Base-by-base conservation (phyloP, 768 basidiomycete species). In the Gloeostereum incarnatum region DNA sequence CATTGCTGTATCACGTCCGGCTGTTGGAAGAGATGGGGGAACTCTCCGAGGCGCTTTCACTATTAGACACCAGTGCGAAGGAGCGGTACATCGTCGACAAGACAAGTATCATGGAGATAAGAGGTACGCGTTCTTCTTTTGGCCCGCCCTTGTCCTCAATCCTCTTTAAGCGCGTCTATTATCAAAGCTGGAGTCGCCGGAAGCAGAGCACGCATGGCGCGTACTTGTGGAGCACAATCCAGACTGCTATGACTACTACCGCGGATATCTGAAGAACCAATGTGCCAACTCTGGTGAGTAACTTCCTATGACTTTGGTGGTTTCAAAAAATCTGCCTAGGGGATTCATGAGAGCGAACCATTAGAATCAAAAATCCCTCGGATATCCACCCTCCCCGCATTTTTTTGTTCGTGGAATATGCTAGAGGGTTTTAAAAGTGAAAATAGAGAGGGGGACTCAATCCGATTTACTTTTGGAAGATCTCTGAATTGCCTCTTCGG, bases 161-260 rank as follows among this genome's bases (percentile, higher is more conserved):
- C 18, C 26, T 33, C 31, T 41, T 44, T 24, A 47, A 91, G 93
- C 93, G 2, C 82, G 84, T 25, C 55, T 96, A 2, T 66, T 90
- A n/a, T 69, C 76, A 23, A 81, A 79, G 50, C 60, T 82, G 8
- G 67, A 69, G 2, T 64, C 66, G 10, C 69, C 77, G 4, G 79
- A 87, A 34, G 88, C 96, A 0, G 78, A 85, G 46, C 71, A 81
- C 43, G 79, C 84, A 0, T 98, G 90, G 83, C 68, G 73, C 23
- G 66, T 71, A 0, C 63, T 99, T 19, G 73, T 99, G 29, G 81
- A 89, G 38, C 78, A 81, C 53, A 98, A 96, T 55, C 66, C 88
- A 2, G 93, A 97, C 42, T 76, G 70, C 49, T 72, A 79, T 48
- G 77, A 77, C 37, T 89, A 92, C 56, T 96, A 92, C 62, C 60